Percentiles rank a stretch among this genome's conserved stretches.
Evolutionary conservation across 169 alveolate genomes (phyloP).

Genomic region (Plasmodium sp.): DNA sequence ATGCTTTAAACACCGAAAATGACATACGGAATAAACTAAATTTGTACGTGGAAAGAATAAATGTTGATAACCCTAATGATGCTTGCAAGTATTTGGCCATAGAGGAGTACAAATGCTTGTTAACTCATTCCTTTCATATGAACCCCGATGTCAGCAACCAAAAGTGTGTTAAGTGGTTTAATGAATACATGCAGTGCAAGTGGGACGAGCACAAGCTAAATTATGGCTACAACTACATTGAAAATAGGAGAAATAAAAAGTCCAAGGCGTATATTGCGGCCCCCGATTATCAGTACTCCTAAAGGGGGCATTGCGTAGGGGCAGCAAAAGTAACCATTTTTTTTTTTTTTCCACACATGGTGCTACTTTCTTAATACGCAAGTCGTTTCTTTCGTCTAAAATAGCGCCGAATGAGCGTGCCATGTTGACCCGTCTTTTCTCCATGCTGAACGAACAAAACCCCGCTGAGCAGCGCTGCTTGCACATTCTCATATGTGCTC

Average conservation of each 20-base stretch:
- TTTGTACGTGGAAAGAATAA: slow-evolving; percentile 79
- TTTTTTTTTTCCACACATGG: background rate
- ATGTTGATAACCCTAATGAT: slow-evolving; percentile 87
- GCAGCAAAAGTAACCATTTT: background rate
- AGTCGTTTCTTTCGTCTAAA: background rate
- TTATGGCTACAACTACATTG: slow-evolving; percentile 85
- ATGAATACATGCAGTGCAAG: slow-evolving; percentile 90
- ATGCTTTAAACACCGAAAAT: slow-evolving; percentile 71
- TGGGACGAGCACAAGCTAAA: slow-evolving; percentile 91
- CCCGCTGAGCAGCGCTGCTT: background rate
- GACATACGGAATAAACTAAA: slow-evolving; percentile 74
- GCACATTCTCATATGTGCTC: background rate
- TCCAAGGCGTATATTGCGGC: slow-evolving; percentile 91
- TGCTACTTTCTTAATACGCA: background rate
- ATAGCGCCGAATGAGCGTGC: background rate
- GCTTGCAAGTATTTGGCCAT: slow-evolving; percentile 86
- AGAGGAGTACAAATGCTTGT: slow-evolving; percentile 86
- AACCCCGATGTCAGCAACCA: slow-evolving; percentile 85
- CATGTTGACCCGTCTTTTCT: background rate
- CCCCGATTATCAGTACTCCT: slow-evolving; percentile 90
- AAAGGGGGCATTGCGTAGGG: background rate
- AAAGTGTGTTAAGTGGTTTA: slow-evolving; percentile 91
- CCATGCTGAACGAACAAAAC: background rate
- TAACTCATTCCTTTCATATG: slow-evolving; percentile 76
- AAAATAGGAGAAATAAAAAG: slow-evolving; percentile 84